A percentile compares a stretch with the other conserved stretches of the same genome.
Evolutionary conservation across 345 rosid species (phyloP).

Genomic region (Citrus unshiu): DNA sequence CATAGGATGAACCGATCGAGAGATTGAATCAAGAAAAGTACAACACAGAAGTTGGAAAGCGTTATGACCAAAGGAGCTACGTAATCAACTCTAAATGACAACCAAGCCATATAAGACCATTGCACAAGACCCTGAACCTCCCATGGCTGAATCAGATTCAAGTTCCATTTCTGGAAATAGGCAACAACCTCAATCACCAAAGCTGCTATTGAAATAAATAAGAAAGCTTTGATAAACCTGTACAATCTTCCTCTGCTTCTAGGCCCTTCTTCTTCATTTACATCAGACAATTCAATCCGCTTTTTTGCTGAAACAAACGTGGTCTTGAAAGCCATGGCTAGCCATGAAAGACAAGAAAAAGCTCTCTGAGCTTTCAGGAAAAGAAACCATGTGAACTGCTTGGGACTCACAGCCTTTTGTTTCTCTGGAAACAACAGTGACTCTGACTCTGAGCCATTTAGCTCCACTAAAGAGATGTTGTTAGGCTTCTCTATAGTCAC

Average conservation of each 20-base stretch:
- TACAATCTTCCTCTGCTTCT: conserved; percentile 66
- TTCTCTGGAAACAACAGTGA: conserved; percentile 59
- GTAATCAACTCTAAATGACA: conserved; percentile 66
- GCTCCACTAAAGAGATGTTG: conserved; percentile 52
- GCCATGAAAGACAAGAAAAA: conserved; percentile 56
- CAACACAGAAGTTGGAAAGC: conserved; percentile 69
- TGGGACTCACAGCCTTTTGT: conserved; percentile 62
- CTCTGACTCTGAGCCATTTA: conserved; percentile 46
- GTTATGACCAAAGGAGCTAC: conserved; percentile 59
- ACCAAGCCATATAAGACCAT: conserved; percentile 74
- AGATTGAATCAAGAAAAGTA: conserved; percentile 78
- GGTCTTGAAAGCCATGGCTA: conserved; percentile 35
- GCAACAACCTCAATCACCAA: conserved; percentile 66
- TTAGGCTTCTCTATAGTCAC: conserved; percentile 82
- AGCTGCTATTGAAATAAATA: conserved; percentile 54
- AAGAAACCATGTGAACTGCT: conserved; percentile 75
- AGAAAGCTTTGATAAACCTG: conserved; percentile 66
- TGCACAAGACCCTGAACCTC: conserved; percentile 71
- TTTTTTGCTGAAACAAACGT: conserved; percentile 52
- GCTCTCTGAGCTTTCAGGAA: conserved; percentile 67
- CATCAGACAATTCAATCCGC: conserved; percentile 43
- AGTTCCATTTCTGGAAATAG: conserved; percentile 68
- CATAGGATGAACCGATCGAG: conserved; percentile 75
- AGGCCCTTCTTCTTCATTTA: conserved; percentile 58
- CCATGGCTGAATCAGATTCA: conserved; percentile 57